Evolutionary conservation across 306 rosid species (phyloP).

Genomic region (Dryas octopetala): DNA sequence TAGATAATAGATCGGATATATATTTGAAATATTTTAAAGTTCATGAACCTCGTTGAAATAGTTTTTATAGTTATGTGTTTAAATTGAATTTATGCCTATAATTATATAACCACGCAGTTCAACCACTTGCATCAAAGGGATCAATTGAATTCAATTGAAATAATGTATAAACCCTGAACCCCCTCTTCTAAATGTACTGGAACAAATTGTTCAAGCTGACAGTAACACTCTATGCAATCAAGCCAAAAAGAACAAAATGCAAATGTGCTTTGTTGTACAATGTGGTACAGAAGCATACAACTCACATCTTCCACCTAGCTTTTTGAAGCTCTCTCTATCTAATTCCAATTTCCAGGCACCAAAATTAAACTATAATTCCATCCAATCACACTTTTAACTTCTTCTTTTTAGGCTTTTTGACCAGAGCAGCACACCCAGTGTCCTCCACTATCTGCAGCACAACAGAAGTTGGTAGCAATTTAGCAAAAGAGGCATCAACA

Average conservation of each 20-base stretch:
- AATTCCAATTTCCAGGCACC: not conserved
- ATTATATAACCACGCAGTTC: too few species aligned
- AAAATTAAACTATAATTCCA: not conserved
- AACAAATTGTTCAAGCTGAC: not conserved
- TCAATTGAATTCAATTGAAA: not conserved
- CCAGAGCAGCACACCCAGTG: conserved; percentile 34
- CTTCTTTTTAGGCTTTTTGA: conserved; percentile 45
- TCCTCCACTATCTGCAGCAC: conserved; percentile 45
- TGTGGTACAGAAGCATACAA: not conserved
- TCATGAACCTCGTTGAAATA: too few species aligned
- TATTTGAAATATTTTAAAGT: too few species aligned
- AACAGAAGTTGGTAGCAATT: conserved; percentile 19
- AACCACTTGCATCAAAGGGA: not conserved
- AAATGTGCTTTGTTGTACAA: not conserved
- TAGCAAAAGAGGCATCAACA: conserved; percentile 10
- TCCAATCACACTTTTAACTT: conserved; percentile 42
- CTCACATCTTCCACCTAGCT: not conserved
- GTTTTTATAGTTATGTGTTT: too few species aligned
- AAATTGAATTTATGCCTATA: too few species aligned
- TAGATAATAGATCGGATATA: too few species aligned
- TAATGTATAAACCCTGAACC: not conserved
- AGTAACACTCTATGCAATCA: not conserved
- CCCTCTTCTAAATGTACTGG: not conserved
- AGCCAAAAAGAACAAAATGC: not conserved
- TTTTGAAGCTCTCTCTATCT: not conserved